These are phyloP conservation scores for Coriolopsis trogii DNA, from an alignment of 1,284 basidiomycete species.

Conservation along the genomic window DNA sequence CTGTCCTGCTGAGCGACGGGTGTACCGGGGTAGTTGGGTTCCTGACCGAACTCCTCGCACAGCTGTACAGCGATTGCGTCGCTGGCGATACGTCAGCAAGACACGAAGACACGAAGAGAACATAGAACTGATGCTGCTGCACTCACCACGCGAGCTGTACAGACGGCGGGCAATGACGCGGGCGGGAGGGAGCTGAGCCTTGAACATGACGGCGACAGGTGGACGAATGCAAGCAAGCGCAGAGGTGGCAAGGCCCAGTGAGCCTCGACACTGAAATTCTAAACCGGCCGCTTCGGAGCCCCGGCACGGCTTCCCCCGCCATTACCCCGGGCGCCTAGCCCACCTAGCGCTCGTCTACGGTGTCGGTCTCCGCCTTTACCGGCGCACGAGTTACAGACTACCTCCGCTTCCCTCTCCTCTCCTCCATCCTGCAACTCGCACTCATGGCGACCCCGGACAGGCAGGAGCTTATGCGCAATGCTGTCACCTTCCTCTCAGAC, in stretches of 20 bases:
- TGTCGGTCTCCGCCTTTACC: background rate
- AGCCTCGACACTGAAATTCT: slow-evolving; percentile 23
- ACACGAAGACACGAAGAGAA: background rate
- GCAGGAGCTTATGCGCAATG: slow-evolving; percentile 78
- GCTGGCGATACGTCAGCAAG: slow-evolving; percentile 26
- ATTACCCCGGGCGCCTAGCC: background rate
- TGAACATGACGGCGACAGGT: slow-evolving; percentile 38
- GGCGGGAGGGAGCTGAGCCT: slow-evolving; percentile 50
- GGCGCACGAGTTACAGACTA: background rate
- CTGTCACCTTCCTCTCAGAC: slow-evolving; percentile 80
- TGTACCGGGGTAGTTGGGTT: slow-evolving; percentile 24
- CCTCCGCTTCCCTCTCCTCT: background rate
- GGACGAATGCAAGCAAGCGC: slow-evolving; percentile 12
- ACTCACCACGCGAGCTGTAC: slow-evolving; percentile 50
- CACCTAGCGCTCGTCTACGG: too few relatives aligned
- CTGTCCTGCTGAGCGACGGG: slow-evolving; percentile 23
- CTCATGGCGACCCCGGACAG: slow-evolving; percentile 57
- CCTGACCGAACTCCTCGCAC: slow-evolving; percentile 33
- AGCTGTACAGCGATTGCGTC: slow-evolving; percentile 34
- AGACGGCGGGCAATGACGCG: slow-evolving; percentile 54
- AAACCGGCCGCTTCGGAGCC: slow-evolving; percentile 15
- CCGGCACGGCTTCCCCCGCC: slow-evolving; percentile 24
- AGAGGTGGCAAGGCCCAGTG: slow-evolving; percentile 1
- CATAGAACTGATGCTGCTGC: too few relatives aligned
- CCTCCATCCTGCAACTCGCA: background rate